Evolutionary conservation across 495 filamentous ascomycete species (phyloP).

Genomic region (Neurospora sp.): DNA sequence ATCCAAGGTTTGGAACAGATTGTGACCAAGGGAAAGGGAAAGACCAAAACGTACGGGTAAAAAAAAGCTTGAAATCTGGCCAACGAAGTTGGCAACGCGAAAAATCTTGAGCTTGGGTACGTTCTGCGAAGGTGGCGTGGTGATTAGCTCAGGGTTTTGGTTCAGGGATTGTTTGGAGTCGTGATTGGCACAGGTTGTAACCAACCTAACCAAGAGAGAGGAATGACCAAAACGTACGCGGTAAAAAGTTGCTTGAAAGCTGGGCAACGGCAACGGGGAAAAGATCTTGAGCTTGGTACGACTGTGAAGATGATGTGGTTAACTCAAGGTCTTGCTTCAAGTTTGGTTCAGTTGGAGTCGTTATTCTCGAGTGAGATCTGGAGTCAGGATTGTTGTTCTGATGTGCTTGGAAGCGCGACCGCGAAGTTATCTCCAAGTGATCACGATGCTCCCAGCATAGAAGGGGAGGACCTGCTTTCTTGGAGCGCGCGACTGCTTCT

Average conservation of each 20-base stretch:
- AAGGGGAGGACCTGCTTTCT: background rate
- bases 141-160: background rate
- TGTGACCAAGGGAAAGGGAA: background rate
- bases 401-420: too few relatives aligned
- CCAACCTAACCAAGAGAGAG: background rate
- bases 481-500: background rate
- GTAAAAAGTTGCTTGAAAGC: background rate
- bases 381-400: background rate
- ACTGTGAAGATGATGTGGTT: background rate
- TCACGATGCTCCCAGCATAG: background rate
- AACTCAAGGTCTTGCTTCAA: background rate
- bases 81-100: background rate
- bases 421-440: background rate
- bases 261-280: background rate
- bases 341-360: background rate
- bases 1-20: background rate
- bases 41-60: background rate
- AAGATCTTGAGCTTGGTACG: background rate
- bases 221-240: background rate
- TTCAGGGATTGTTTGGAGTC: background rate
- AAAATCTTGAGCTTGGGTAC: background rate
- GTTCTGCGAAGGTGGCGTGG: background rate
- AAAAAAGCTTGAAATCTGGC: background rate
- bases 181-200: background rate
- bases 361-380: background rate